Evolutionary conservation across 805 yeast species (phyloP), one percentile per base, ranked within the genome.

Genomic region (Helenozyma rhizophorensis): DNA sequence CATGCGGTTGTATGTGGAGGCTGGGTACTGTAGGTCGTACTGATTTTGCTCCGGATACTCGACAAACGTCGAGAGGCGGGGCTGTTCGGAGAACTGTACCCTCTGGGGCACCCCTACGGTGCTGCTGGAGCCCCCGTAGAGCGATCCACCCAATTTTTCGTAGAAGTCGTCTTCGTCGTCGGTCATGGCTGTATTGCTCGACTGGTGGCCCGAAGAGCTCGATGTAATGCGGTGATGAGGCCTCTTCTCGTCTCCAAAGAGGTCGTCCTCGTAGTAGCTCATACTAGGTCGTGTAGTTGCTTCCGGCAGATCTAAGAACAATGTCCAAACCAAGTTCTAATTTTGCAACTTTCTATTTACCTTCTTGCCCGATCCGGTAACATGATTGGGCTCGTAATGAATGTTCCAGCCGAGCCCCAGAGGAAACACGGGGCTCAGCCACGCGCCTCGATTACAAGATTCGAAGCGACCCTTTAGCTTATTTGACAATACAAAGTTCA

Each of bases 81-180:
- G 16, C 14, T 17, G 19, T 8, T 33, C 37, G 23, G 26, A 28
- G 16, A 39, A 39, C 16, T 33, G 33, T 16, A 39, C 37, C n/a
- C 36, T 21, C 6, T 27, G 21, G 14, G 22, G 28, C 34, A 22
- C 19, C 14, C 27, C 28, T 21, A 21, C 17, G 21, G 28, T 33
- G 28, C 18, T 14, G 21, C 12, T 34, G 21, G 34, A 27, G 8
- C 40, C 35, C 21, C 44, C 42, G 28, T 43, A 40, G 19, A 43
- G 36, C n/a, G 41, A 34, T 23, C 46, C 48, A 17, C 45, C 47
- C 15, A 45, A 27, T 22, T 45, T 45, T 30, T 45, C 50, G 33
- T 45, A 45, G 25, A 40, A 43, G 27, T 37, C 34, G 25, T 34
- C 41, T 16, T 42, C 45, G 21, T 36, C 43, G 11, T 36, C 50